A percentile compares a stretch with the other conserved stretches of the same genome.
phyloP scores from a whole-genome alignment of 2,329 filamentous ascomycete species.

The Verticillium tricorpus region DNA sequence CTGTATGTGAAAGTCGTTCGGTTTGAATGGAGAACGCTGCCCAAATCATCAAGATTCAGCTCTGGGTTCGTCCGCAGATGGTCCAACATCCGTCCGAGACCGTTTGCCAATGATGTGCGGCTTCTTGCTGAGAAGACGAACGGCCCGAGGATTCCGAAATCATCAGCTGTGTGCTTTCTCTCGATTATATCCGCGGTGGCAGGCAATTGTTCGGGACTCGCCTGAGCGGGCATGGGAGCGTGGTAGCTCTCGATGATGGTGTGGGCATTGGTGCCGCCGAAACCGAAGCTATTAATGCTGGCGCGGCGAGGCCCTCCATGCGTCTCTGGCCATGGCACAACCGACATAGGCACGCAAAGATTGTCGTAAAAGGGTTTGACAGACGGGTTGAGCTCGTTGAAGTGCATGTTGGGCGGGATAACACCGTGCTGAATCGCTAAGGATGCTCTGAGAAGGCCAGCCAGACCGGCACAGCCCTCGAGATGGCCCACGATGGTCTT shows the following conservation, averaged over 20 bases:
- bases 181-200: neutral
- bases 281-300: conserved; percentile 7
- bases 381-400: conserved; percentile 21
- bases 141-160: conserved; percentile 2
- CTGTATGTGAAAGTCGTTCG: neutral
- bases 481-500: conserved; percentile 8
- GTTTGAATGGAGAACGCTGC: neutral
- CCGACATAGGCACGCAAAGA: conserved; percentile 10
- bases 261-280: conserved; percentile 10
- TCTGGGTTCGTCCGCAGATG: conserved; percentile 28
- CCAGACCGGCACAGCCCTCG: conserved; percentile 1
- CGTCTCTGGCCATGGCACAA: conserved; percentile 12
- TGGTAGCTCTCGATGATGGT: conserved; percentile 8
- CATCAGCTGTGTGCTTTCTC: neutral
- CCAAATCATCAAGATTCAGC: neutral
- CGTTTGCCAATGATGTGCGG: neutral
- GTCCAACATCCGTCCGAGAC: neutral
- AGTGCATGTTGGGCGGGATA: conserved; percentile 24
- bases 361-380: conserved; percentile 19
- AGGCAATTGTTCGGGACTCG: neutral
- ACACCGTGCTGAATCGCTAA: conserved; percentile 12
- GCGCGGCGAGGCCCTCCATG: neutral
- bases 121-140: neutral
- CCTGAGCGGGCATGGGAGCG: neutral
- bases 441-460: conserved; percentile 4